Evolutionary conservation across 495 filamentous ascomycete genomes (phyloP).

Genomic region (Chaetomium tenue): DNA sequence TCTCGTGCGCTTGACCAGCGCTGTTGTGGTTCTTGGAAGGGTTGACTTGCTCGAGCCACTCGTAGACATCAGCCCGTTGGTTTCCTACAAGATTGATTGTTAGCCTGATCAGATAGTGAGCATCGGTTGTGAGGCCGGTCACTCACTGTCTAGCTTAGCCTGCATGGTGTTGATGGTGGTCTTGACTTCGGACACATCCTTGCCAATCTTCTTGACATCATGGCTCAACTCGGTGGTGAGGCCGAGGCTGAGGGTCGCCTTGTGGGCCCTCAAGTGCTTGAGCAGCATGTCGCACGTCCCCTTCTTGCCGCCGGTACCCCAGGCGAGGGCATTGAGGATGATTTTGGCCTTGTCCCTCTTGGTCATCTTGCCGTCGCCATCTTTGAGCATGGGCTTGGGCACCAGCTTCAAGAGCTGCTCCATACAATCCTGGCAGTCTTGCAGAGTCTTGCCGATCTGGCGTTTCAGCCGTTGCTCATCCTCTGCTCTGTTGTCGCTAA

Average conservation of each 20-base stretch:
- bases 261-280: conserved; percentile 27
- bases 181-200: conserved; percentile 11
- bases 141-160: conserved; percentile 2
- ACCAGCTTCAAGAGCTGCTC: conserved; percentile 1
- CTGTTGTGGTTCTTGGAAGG: conserved; percentile 25
- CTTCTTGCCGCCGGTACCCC: conserved; percentile 28
- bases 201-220: background rate
- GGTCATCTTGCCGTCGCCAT: background rate
- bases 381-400: conserved; percentile 1
- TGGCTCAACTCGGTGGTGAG: conserved; percentile 15
- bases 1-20: conserved; percentile 16
- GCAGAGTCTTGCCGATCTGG: background rate
- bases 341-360: conserved; percentile 1
- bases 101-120: too few relatives aligned
- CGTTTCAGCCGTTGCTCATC: background rate
- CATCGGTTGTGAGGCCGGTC: too few relatives aligned
- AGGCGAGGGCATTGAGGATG: conserved; percentile 19
- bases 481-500: background rate
- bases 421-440: background rate
- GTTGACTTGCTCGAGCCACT: conserved; percentile 21
- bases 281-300: conserved; percentile 27
- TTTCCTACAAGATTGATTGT: background rate
- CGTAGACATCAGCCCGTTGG: background rate
- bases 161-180: conserved; percentile 7
- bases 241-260: conserved; percentile 22